These are phyloP conservation scores for Xylariaceae sp. DNA, from an alignment of 2,329 filamentous ascomycete genomes.

Conservation along the genomic window DNA sequence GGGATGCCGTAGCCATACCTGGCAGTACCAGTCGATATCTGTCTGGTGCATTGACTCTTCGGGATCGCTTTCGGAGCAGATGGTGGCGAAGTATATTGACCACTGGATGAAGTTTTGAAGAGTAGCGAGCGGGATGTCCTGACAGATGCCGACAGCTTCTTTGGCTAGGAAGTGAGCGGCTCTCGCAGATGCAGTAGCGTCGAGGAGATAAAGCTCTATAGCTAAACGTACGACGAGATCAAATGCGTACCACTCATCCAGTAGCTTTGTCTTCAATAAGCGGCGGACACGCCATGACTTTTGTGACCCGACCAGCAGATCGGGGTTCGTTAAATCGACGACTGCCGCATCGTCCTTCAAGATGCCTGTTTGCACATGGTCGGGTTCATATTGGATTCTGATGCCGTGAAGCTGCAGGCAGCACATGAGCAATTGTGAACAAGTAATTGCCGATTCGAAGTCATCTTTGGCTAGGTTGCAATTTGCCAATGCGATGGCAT, in stretches of 20 bases:
- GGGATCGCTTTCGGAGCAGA: neutral
- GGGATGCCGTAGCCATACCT: neutral
- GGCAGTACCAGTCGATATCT: neutral
- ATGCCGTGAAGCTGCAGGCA: neutral
- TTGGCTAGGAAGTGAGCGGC: neutral
- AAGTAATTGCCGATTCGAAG: neutral
- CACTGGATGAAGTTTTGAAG: neutral
- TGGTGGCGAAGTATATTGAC: neutral
- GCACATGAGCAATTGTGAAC: neutral
- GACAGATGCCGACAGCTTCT: neutral
- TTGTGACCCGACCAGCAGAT: neutral
- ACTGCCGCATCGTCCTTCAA: neutral
- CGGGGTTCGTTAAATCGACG: neutral
- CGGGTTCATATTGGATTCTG: neutral
- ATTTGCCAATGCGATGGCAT: neutral
- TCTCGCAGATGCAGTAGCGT: neutral
- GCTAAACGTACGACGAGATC: neutral
- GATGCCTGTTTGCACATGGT: neutral
- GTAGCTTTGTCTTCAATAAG: neutral
- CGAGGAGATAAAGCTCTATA: neutral
- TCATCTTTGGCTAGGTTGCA: neutral
- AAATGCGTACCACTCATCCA: neutral
- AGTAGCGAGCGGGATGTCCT: neutral
- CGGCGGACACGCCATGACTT: neutral
- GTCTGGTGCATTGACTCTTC: neutral